Conservation (phyloP, 805 yeast genomes). For the Candida boleticola region DNA sequence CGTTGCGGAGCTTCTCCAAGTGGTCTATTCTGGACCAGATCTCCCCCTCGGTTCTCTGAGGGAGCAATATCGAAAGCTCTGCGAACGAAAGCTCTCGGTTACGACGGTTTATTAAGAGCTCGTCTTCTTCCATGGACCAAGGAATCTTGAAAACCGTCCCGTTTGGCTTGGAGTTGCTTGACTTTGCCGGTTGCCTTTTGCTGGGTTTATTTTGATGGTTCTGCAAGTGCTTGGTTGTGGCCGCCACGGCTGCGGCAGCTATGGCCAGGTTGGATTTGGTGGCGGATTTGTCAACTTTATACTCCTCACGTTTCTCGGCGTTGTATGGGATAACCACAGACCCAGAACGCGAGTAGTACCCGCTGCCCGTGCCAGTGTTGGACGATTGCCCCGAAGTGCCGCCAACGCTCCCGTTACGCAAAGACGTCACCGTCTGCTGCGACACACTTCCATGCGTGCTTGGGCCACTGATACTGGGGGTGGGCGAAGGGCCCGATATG, state of each 20-base stretch:
- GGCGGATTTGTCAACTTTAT: slow-evolving; percentile 13
- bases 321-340: slow-evolving; percentile 36
- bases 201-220: slow-evolving; percentile 5
- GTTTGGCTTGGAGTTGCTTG: not conserved
- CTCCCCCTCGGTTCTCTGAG: slow-evolving; percentile 71
- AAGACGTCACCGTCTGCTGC: slow-evolving; percentile 36
- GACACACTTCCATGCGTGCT: slow-evolving; percentile 20
- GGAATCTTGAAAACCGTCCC: slow-evolving; percentile 29
- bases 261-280: slow-evolving; percentile 19
- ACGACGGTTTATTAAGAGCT: slow-evolving; percentile 52
- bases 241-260: slow-evolving; percentile 9
- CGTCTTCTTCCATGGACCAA: slow-evolving; percentile 72
- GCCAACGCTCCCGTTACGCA: slow-evolving; percentile 37
- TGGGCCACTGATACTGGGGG: slow-evolving; percentile 36
- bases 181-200: slow-evolving; percentile 4
- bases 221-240: slow-evolving; percentile 3
- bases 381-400: slow-evolving; percentile 5
- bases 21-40: slow-evolving; percentile 61
- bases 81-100: slow-evolving; percentile 62
- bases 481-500: slow-evolving; percentile 41
- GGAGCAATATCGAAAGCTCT: slow-evolving; percentile 71
- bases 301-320: slow-evolving; percentile 17
- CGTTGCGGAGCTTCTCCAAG: slow-evolving; percentile 38
- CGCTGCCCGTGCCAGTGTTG: slow-evolving; percentile 16
- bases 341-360: slow-evolving; percentile 37